Conservation (phyloP, 257 asterid genomes). For the Datura wrightii region DNA sequence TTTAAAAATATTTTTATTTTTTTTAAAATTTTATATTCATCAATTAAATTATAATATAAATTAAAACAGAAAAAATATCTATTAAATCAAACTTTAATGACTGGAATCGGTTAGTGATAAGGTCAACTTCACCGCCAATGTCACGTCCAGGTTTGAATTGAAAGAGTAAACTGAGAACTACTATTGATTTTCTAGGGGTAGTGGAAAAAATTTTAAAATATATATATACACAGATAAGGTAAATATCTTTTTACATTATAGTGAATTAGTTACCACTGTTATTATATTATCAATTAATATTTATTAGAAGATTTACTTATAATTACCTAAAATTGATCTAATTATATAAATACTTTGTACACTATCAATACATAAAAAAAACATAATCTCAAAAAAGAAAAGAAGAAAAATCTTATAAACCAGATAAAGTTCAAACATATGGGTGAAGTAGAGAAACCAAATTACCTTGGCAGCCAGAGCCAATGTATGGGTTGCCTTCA, state of each 20-base stretch:
- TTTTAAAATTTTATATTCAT: neutral
- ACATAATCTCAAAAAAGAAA: neutral
- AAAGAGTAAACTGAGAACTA: neutral
- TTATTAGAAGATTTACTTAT: neutral
- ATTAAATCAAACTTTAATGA: neutral
- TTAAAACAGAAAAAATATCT: neutral
- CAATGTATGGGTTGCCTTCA: constrained; percentile 63
- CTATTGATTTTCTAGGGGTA: neutral
- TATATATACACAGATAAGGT: too few species aligned
- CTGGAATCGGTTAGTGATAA: neutral
- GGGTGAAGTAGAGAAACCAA: neutral
- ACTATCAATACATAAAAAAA: neutral
- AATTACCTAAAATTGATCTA: neutral
- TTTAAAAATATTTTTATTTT: neutral
- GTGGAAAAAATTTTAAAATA: neutral
- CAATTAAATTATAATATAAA: neutral
- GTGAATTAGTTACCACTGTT: neutral
- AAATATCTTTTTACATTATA: too few species aligned
- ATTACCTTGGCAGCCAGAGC: constrained; percentile 41
- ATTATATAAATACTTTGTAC: neutral
- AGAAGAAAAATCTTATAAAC: neutral
- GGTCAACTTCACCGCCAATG: neutral
- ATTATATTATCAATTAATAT: neutral
- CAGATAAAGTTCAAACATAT: neutral
- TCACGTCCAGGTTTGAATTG: neutral